Evolutionary conservation across 2,329 filamentous ascomycete genomes (phyloP), one percentile per base, ranked within the genome.

Genomic region (Alternaria sp.): DNA sequence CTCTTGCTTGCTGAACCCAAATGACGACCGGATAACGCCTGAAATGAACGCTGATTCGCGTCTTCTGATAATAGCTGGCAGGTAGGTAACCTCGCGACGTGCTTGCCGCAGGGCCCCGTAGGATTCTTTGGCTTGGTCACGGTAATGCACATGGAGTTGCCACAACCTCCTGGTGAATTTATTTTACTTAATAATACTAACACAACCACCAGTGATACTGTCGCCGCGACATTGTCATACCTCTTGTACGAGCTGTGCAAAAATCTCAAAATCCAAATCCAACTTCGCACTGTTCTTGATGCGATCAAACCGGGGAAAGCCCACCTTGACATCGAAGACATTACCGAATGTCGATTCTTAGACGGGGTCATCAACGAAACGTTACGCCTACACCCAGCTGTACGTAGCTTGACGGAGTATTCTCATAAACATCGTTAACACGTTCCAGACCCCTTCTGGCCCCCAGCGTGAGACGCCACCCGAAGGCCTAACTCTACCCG

Each of bases 381-480:
- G 6, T 31, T 76, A 31, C 67, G 73, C 10, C 66, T 76, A 1
- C 71, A 75, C 52, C 72, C 73, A 26, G 65, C 71, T 24, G 71
- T 72, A 31, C 10, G 42, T 31, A 11, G 9, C 17, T 17, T 11
- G n/a, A 5, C 21, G 29, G 9, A 11, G 13, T 17, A 10, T 28
- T 29, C 11, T 45, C 42, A 10, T 31, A 31, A 10, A 21, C 28
- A 31, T 28, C 42, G 21, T 31, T 45, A 21, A 45, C 42, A 21
- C 10, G 31, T 45, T 23, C 3, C 44, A 70, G 59, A 72, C 77
- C 2, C 70, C 73, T 5, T 71, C 66, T 1, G 72, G 72, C 41
- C 55, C 76, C 4, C 66, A 69, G 28, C 75, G 76, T 33, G 69
- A 73, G 56, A 75, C 74, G 6, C 72, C 75, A 2, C 65, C 69